Base-by-base conservation (phyloP, 1,284 basidiomycete genomes). In the Marasmius fiardii region DNA sequence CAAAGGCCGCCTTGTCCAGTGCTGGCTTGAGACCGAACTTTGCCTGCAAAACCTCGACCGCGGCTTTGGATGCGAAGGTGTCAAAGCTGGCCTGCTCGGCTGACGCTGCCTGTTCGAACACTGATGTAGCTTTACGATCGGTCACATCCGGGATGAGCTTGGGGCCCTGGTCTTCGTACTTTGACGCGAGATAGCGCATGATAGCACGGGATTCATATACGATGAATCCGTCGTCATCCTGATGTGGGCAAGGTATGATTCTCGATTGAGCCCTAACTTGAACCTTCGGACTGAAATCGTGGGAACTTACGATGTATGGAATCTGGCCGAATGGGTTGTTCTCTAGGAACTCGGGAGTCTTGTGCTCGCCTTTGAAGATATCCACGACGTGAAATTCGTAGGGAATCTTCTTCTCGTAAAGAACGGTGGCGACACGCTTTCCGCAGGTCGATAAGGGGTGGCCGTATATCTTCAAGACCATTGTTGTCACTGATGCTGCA, bases 251-350 rank as follows among this genome's bases (percentile, higher is more conserved):
- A n/a, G n/a, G n/a, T n/a, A n/a, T n/a, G n/a, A n/a, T n/a, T n/a
- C n/a, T n/a, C n/a, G n/a, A n/a, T n/a, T n/a, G n/a, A n/a, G n/a
- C n/a, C n/a, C n/a, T n/a, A n/a, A n/a, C n/a, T n/a, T n/a, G n/a
- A n/a, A n/a, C n/a, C n/a, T n/a, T n/a, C n/a, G n/a, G n/a, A n/a
- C n/a, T n/a, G n/a, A n/a, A n/a, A 31, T 16, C 4, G 60, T 2
- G 6, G 2, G 12, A 26, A n/a, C 74, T 33, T 55, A 75, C 74
- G 52, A 83, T 69, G 67, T 74, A 79, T 2, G 81, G 82, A 58
- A 82, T 65, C 66, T 81, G 77, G 18, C 77, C 77, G 59, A 82
- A 83, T 0, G 81, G 81, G 60, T 82, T 80, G 39, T 66, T 53
- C 23, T 59, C 61, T 21, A 68, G 10, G 68, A 65, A 73, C 26